Conservation (phyloP, 768 basidiomycete genomes). For the Russula sp. region DNA sequence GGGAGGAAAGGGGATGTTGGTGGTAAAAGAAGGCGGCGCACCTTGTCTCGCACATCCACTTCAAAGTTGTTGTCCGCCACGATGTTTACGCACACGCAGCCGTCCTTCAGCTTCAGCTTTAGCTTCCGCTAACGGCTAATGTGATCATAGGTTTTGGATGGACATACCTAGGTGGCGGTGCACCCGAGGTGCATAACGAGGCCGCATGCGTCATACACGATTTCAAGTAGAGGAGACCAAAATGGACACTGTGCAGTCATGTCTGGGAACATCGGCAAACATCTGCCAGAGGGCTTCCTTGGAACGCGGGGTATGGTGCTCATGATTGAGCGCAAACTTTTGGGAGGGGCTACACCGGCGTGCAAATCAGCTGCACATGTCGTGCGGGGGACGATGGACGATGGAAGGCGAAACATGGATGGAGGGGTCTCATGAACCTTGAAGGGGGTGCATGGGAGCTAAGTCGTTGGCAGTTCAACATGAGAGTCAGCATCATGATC, state of each 20-base stretch:
- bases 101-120: conserved; percentile 65
- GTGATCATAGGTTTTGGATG: conserved; percentile 5
- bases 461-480: conserved; percentile 48
- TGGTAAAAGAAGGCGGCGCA: too few relatives aligned
- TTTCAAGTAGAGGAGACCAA: conserved; percentile 65
- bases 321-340: conserved; percentile 31
- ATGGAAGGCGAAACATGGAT: too few relatives aligned
- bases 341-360: conserved; percentile 46
- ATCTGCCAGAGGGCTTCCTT: conserved; percentile 57
- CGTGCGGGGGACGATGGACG: conserved; percentile 70
- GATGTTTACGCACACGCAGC: conserved; percentile 89
- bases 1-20: too few relatives aligned
- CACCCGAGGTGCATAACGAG: conserved; percentile 53
- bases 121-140: conserved; percentile 11
- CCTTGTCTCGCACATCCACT: conserved; percentile 86
- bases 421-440: conserved; percentile 54
- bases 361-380: conserved; percentile 70
- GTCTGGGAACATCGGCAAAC: conserved; percentile 75
- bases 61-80: conserved; percentile 97
- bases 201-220: conserved; percentile 76
- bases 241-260: conserved; percentile 65
- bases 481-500: conserved; percentile 56
- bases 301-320: conserved; percentile 45
- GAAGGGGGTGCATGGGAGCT: conserved; percentile 55
- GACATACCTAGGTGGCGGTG: conserved; percentile 32